Evolutionary conservation across 2,329 filamentous ascomycete species (phyloP), one percentile per base, ranked within the genome.

Genomic region (Metarhizium brunneum): DNA sequence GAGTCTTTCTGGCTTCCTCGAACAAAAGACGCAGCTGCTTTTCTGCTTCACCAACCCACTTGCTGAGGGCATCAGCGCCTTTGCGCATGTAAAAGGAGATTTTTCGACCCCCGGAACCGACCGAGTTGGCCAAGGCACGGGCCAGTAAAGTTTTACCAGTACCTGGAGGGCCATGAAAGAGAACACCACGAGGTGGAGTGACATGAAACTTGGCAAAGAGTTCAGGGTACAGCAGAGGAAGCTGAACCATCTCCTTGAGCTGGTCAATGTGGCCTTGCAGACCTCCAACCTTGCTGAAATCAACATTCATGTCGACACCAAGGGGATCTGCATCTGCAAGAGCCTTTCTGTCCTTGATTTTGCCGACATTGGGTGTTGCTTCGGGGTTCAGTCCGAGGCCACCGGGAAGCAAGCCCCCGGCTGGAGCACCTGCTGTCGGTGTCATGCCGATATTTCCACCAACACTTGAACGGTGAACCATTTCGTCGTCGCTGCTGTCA

Each of bases 41-140:
- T 73, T 99, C 94, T 10, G 95, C 94, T 72, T 99, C 94, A 67
- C 94, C 94, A 53, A 99, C 94, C 94, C 94, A 99, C 73, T 99
- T 99, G 71, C 92, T 96, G 59, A 99, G 76, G 16, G 92, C 92
- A 79, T 99, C 94, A 29, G 94, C 95, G 68, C 94, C 95, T 72
- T 99, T 99, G 58, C 94, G 87, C 94, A 99, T 99, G 72, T 97
- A 99, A 65, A 99, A 99, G 0, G 92, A 97, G 60, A 99, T 94
- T 69, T 97, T 97, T 62, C 87, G 86, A 25, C 92, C 92, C 52
- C 92, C 88, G 13, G 88, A 84, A 60, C 90, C 92, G 57, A 96
- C 87, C 58, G 89, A 95, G 55, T 94, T 95, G 52, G 95, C 92
- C 50, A 99, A 77, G 47, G 94, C 94, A 65, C 94, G 84, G 53